Evolutionary conservation across 1,284 basidiomycete species (phyloP), one percentile per base, ranked within the genome.

Genomic region (Phylloporus sp.): DNA sequence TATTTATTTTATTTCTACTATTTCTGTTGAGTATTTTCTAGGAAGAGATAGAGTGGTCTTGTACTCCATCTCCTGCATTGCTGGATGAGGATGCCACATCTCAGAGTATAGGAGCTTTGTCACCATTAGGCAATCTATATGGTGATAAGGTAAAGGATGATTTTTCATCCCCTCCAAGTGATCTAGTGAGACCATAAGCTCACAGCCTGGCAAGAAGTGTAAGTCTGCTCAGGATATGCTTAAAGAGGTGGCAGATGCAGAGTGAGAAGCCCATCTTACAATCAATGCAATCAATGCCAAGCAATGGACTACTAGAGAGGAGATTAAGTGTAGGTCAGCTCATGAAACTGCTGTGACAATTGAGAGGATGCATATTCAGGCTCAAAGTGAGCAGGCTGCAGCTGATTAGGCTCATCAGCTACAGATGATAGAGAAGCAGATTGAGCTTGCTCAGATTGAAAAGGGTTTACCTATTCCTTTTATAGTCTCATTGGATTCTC

Each of bases 401-500:
- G 57, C 62, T 47, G 35, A 59, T 41, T 20, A n/a, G 7, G 62
- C 62, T 47, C 58, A 63, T 63, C 20, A 62, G 25, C 27, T 66
- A 23, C 5, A 25, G 17, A 67, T 67, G 62, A 67, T 67, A 20
- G 59, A 64, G 15, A 64, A 32, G 59, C 60, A 67, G 29, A 64
- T 67, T 60, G 62, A 67, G 32, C 62, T 64, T 56, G 62, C 62
- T 61, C 6, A 20, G 5, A 20, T 67, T 29, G 39, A 67, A 27
- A 45, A 20, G 20, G 14, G 32, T 32, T 32, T 32, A 32, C 7
- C 32, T 7, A 32, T 7, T 32, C 32, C 7, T 32, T 32, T 32
- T 32, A 32, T 32, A 32, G 32, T 32, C 32, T 32, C 32, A 32
- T 32, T 32, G 32, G 32, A 32, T 32, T 32, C 32, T 32, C 32